A percentile compares a stretch with the other conserved stretches of the same genome.
Conservation (phyloP, 257 asterid species). For the Parsonsia alboflavescens region DNA sequence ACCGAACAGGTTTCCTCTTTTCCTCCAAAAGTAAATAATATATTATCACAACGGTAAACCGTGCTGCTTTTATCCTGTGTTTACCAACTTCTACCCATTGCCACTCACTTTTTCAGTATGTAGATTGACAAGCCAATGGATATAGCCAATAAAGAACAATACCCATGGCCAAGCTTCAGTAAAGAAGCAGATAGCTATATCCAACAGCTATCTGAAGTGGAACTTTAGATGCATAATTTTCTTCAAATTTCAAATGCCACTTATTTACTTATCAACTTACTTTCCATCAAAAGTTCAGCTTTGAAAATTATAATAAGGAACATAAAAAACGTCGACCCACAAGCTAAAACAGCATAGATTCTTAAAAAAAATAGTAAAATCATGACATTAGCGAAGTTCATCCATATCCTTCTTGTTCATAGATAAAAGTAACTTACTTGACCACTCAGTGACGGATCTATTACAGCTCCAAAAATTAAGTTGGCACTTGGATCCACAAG, state of each 20-base stretch:
- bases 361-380: background rate
- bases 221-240: background rate
- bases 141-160: background rate
- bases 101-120: background rate
- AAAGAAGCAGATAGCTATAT: background rate
- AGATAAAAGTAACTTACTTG: constrained; percentile 56
- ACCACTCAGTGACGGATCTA: constrained; percentile 80
- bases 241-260: background rate
- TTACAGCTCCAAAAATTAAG: constrained; percentile 89
- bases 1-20: background rate
- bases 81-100: background rate
- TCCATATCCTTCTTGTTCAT: background rate
- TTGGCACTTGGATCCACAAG: constrained; percentile 96
- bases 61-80: background rate
- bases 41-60: background rate
- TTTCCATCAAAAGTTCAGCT: background rate
- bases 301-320: background rate
- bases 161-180: background rate
- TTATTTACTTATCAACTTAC: background rate
- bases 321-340: no score
- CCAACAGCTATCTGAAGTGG: background rate
- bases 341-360: background rate
- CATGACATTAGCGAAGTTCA: background rate
- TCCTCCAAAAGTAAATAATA: no score
- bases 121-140: background rate